Conservation (phyloP, 345 rosid genomes). For the Euphorbia tirucalli region DNA sequence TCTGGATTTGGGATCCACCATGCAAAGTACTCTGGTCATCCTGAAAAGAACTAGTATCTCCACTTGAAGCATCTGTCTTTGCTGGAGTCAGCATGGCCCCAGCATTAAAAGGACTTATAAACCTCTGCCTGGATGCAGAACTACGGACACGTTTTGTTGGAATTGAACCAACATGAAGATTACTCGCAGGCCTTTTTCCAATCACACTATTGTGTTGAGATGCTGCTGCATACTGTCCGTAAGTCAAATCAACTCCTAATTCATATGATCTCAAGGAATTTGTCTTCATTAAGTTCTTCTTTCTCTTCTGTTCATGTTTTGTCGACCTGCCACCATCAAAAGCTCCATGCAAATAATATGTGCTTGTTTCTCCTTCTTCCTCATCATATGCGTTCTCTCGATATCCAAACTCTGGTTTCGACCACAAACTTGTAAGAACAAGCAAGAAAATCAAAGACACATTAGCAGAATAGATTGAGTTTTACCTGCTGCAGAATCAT, state of each 20-base stretch:
- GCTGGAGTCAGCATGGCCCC: slow-evolving; percentile 48
- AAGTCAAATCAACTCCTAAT: slow-evolving; percentile 55
- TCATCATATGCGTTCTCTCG: slow-evolving; percentile 59
- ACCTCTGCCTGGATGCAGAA: slow-evolving; percentile 82
- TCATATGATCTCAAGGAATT: slow-evolving; percentile 59
- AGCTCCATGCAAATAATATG: slow-evolving; percentile 62
- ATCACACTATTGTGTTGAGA: slow-evolving; percentile 47
- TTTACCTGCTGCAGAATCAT: slow-evolving; percentile 73
- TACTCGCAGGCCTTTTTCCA: slow-evolving; percentile 70
- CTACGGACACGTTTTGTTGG: slow-evolving; percentile 92
- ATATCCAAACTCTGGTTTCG: slow-evolving; percentile 58
- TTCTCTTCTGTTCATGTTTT: slow-evolving; percentile 59
- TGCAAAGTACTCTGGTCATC: slow-evolving; percentile 84
- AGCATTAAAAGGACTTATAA: slow-evolving; percentile 56
- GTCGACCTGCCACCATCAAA: slow-evolving; percentile 56
- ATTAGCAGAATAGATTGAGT: neutral
- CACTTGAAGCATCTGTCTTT: slow-evolving; percentile 93
- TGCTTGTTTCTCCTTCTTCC: slow-evolving; percentile 83
- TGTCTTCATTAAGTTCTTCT: slow-evolving; percentile 51
- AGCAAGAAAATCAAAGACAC: slow-evolving; percentile 18
- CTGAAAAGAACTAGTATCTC: slow-evolving; percentile 92
- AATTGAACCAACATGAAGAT: slow-evolving; percentile 57
- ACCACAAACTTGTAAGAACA: slow-evolving; percentile 26
- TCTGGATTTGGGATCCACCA: slow-evolving; percentile 69
- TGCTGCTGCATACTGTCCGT: slow-evolving; percentile 41